phyloP scores from a whole-genome alignment of 768 basidiomycete species.

The Terana coerulea region DNA sequence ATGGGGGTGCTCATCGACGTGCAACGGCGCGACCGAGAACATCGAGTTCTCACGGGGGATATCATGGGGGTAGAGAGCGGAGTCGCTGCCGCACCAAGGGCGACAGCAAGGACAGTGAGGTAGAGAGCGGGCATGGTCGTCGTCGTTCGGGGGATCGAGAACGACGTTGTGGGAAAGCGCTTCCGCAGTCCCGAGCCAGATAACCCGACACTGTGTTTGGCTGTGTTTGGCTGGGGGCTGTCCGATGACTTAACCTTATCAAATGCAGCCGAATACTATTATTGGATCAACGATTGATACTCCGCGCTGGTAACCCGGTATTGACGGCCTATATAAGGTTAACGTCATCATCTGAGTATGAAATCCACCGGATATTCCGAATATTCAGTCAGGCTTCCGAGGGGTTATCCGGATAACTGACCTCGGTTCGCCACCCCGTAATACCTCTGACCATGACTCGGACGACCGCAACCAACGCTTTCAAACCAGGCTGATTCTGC shows the following conservation, averaged over 20 bases:
- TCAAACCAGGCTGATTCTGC: background rate
- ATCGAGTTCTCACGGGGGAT: slow-evolving; percentile 36
- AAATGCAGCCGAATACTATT: background rate
- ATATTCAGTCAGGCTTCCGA: background rate
- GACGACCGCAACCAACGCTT: background rate
- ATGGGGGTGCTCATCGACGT: slow-evolving; percentile 58
- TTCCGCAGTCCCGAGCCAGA: slow-evolving; percentile 12
- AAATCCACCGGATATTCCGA: background rate
- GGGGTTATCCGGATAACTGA: background rate
- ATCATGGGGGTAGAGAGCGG: slow-evolving; percentile 42
- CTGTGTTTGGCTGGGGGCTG: slow-evolving; percentile 9
- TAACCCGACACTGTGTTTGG: slow-evolving; percentile 16
- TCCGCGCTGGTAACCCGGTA: background rate
- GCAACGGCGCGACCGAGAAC: slow-evolving; percentile 57
- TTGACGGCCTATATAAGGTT: background rate
- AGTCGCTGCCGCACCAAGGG: slow-evolving; percentile 34
- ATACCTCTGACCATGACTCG: slow-evolving; percentile 1
- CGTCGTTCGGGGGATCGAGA: slow-evolving; percentile 21
- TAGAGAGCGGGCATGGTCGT: slow-evolving; percentile 27
- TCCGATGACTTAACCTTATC: slow-evolving; percentile 5
- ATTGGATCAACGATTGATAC: background rate
- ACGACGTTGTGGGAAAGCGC: slow-evolving; percentile 13
- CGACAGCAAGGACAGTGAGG: slow-evolving; percentile 35
- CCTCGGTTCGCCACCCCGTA: background rate
- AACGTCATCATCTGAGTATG: background rate